phyloP scores from a whole-genome alignment of 441 rosid species.

The Biscutella laevigata region DNA sequence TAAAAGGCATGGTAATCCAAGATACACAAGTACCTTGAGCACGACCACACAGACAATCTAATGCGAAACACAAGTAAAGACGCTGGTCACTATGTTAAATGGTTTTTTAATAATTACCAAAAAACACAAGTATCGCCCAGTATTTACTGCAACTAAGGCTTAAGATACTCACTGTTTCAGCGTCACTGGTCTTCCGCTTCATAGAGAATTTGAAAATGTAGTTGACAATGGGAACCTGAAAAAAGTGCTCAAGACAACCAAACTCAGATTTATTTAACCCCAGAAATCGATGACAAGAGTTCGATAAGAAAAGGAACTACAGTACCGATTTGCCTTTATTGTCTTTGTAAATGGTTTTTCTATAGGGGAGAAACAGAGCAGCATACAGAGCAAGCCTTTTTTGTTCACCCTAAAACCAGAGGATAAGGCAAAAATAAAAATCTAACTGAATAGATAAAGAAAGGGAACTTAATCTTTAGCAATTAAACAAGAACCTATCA shows the following conservation, averaged over 20 bases:
- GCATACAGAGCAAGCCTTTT: slow-evolving; percentile 70
- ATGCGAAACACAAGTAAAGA: not conserved
- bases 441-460: not conserved
- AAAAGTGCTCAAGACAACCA: not conserved
- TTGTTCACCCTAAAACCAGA: slow-evolving; percentile 57
- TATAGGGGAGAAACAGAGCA: slow-evolving; percentile 75
- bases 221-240: slow-evolving; percentile 64
- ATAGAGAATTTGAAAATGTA: slow-evolving; percentile 66
- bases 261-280: slow-evolving; percentile 6
- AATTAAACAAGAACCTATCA: not conserved
- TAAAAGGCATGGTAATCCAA: slow-evolving; percentile 6
- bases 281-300: slow-evolving; percentile 11
- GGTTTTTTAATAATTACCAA: not conserved
- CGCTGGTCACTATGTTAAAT: not conserved
- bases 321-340: slow-evolving; percentile 61
- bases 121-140: not conserved
- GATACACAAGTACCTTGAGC: slow-evolving; percentile 1
- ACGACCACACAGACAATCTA: slow-evolving; percentile 6
- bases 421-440: slow-evolving; percentile 12
- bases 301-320: not conserved
- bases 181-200: slow-evolving; percentile 73
- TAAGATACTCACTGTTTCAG: slow-evolving; percentile 52
- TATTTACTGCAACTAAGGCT: not conserved
- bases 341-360: slow-evolving; percentile 43
- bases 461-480: not conserved